phyloP scores from a whole-genome alignment of 352 stramenopile genomes.

The Pythium monospermum region DNA sequence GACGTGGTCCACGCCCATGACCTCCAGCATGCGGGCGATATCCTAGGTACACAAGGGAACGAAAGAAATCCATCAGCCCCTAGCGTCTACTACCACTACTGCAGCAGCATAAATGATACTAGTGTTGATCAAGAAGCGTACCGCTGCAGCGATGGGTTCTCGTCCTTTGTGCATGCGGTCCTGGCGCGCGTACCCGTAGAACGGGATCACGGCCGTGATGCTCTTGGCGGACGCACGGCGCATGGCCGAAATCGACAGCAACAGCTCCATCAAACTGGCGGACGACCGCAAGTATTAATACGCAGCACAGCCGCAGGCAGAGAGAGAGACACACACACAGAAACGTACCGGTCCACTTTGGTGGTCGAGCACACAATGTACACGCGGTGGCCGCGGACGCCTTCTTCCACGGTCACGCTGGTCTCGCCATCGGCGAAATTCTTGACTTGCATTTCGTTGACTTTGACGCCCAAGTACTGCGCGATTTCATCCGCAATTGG shows the following conservation, averaged over 20 bases:
- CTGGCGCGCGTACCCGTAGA: constrained; percentile 84
- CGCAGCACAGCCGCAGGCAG: neutral
- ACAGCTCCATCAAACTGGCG: constrained; percentile 72
- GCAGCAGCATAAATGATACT: too few relatives aligned
- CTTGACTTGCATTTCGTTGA: constrained; percentile 78
- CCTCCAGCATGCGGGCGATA: constrained; percentile 83
- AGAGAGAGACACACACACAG: constrained; percentile 1
- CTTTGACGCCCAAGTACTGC: constrained; percentile 64
- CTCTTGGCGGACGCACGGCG: constrained; percentile 78
- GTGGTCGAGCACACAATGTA: constrained; percentile 87
- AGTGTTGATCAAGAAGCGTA: too few relatives aligned
- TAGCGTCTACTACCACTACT: too few relatives aligned
- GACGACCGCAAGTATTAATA: neutral
- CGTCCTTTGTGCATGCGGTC: constrained; percentile 83
- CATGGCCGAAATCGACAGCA: constrained; percentile 83
- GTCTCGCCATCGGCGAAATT: constrained; percentile 86
- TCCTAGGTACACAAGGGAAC: constrained; percentile 53
- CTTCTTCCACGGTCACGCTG: constrained; percentile 66
- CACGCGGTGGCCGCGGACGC: constrained; percentile 74
- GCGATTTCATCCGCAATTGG: constrained; percentile 85
- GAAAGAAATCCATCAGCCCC: too few relatives aligned
- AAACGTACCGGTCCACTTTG: constrained; percentile 68
- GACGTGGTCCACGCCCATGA: constrained; percentile 87
- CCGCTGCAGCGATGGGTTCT: constrained; percentile 73
- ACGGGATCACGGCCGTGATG: constrained; percentile 85